phyloP scores from a whole-genome alignment of 306 rosid genomes.

The Sesbania bispinosa region DNA sequence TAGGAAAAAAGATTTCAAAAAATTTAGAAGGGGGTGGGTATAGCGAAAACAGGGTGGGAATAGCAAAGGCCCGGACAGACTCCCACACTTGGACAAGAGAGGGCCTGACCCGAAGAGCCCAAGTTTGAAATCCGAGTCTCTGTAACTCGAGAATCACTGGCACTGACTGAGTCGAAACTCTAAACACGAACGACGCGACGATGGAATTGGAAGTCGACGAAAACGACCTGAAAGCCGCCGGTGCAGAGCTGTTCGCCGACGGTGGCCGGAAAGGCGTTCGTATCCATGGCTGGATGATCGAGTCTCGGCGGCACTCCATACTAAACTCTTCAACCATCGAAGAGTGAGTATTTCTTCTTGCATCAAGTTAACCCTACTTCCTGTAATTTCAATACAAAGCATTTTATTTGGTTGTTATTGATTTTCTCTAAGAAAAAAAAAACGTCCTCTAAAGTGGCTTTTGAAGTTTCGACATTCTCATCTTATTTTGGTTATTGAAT shows the following conservation, averaged over 20 bases:
- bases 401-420: background rate
- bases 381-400: background rate
- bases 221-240: conserved; percentile 80
- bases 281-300: conserved; percentile 86
- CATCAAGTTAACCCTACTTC: conserved; percentile 17
- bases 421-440: background rate
- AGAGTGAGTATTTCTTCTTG: conserved; percentile 35
- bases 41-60: too few relatives aligned
- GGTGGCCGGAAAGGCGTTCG: conserved; percentile 66
- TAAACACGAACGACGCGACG: too few relatives aligned
- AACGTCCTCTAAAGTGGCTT: background rate
- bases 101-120: background rate
- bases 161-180: too few relatives aligned
- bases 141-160: background rate
- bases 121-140: background rate
- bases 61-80: too few relatives aligned
- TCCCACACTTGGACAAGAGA: too few relatives aligned
- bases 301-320: conserved; percentile 63
- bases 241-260: conserved; percentile 61
- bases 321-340: conserved; percentile 63
- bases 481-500: background rate
- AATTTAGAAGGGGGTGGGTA: too few relatives aligned
- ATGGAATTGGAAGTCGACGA: conserved; percentile 76
- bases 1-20: too few relatives aligned
- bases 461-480: background rate